phyloP scores from a whole-genome alignment of 1,284 basidiomycete species.

The Pisolithus thermaeus region DNA sequence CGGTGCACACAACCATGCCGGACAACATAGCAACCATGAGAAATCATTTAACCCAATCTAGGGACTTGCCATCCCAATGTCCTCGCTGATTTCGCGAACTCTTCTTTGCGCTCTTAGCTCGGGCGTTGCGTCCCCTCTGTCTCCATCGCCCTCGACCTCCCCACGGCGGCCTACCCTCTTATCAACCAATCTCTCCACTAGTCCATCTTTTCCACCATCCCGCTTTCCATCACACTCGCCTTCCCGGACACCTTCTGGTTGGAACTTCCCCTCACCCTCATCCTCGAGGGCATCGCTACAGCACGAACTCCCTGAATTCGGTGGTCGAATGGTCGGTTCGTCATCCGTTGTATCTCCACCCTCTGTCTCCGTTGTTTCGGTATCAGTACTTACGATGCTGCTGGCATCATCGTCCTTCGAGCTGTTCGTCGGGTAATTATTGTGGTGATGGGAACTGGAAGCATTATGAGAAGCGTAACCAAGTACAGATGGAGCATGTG shows the following conservation, averaged over 20 bases:
- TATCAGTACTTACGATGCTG: conserved; percentile 31
- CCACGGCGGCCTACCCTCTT: background rate
- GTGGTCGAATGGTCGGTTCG: conserved; percentile 66
- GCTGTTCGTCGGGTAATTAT: background rate
- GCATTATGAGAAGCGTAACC: background rate
- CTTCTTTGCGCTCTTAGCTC: conserved; percentile 25
- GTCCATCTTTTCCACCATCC: background rate
- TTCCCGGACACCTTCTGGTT: conserved; percentile 9
- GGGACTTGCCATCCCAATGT: conserved; percentile 28
- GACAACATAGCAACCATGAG: background rate
- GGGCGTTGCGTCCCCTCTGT: conserved; percentile 27
- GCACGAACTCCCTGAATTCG: conserved; percentile 29
- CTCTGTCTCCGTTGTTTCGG: conserved; percentile 31
- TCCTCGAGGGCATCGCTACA: conserved; percentile 17
- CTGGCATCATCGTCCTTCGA: conserved; percentile 26
- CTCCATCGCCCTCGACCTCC: conserved; percentile 14
- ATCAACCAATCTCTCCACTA: background rate
- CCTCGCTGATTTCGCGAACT: conserved; percentile 24
- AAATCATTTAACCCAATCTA: conserved; percentile 7
- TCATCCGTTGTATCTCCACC: conserved; percentile 63
- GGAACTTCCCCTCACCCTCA: conserved; percentile 24
- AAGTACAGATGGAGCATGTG: conserved; percentile 8
- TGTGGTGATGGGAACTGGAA: background rate
- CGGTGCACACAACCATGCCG: background rate
- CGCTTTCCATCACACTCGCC: background rate